A percentile compares a stretch with the other conserved stretches of the same genome.
Evolutionary conservation across 352 stramenopile genomes (phyloP).

Genomic region (Pythium utonaiense): DNA sequence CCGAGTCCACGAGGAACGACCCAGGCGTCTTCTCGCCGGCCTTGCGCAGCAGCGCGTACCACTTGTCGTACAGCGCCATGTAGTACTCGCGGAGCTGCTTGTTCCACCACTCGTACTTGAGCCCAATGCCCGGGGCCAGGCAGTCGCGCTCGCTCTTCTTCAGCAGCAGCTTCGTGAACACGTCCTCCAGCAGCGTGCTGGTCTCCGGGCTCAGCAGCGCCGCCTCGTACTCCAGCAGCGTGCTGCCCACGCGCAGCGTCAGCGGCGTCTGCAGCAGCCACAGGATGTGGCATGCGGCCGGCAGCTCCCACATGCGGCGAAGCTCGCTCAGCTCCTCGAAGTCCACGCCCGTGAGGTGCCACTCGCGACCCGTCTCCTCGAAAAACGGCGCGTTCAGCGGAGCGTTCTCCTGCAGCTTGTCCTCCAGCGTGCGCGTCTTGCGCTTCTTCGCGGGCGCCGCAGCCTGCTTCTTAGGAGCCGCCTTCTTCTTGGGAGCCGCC

Average conservation of each 20-base stretch:
- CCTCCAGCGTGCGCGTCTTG: slow-evolving; percentile 40
- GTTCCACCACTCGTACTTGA: slow-evolving; percentile 89
- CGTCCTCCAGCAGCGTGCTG: slow-evolving; percentile 73
- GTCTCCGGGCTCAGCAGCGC: slow-evolving; percentile 67
- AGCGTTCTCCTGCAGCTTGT: slow-evolving; percentile 58
- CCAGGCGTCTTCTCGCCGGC: slow-evolving; percentile 61
- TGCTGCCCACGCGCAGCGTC: slow-evolving; percentile 73
- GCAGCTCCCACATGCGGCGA: slow-evolving; percentile 69
- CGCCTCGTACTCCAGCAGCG: slow-evolving; percentile 80
- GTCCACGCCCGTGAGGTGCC: slow-evolving; percentile 66
- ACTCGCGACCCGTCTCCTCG: slow-evolving; percentile 63
- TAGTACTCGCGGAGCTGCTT: slow-evolving; percentile 84
- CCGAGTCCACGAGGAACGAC: slow-evolving; percentile 55
- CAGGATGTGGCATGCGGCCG: slow-evolving; percentile 74
- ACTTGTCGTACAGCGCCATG: slow-evolving; percentile 77
- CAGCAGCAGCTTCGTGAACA: slow-evolving; percentile 83
- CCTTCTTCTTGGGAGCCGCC: slow-evolving; percentile 3
- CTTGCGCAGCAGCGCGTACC: slow-evolving; percentile 72
- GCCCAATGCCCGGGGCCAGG: slow-evolving; percentile 64
- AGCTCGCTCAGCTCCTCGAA: slow-evolving; percentile 67
- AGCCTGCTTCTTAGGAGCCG: slow-evolving; percentile 2
- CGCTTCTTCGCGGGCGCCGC: slow-evolving; percentile 42
- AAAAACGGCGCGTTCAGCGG: slow-evolving; percentile 62
- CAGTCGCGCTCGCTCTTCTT: slow-evolving; percentile 81
- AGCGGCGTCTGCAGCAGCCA: slow-evolving; percentile 81